phyloP scores from a whole-genome alignment of 2,329 filamentous ascomycete genomes.

The Aspergillus sojae region DNA sequence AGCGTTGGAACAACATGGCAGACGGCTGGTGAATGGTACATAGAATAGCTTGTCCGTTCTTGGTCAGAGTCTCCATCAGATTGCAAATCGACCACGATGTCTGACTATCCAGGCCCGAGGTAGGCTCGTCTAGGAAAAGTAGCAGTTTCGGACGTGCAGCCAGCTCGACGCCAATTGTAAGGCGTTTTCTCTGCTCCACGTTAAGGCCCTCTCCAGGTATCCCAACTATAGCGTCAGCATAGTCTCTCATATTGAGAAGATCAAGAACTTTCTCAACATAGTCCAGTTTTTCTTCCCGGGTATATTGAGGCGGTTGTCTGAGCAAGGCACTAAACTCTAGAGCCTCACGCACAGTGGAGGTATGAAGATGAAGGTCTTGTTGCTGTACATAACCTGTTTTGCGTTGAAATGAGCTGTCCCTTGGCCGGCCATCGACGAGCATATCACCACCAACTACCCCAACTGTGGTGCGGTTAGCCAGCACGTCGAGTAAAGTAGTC shows the following conservation, averaged over 20 bases:
- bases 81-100: constrained; percentile 87
- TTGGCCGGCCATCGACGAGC: constrained; percentile 62
- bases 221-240: constrained; percentile 86
- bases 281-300: constrained; percentile 72
- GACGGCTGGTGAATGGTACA: constrained; percentile 94
- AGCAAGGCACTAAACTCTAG: constrained; percentile 81
- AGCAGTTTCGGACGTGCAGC: constrained; percentile 86
- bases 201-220: constrained; percentile 74
- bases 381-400: constrained; percentile 70
- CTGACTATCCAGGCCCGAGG: constrained; percentile 84
- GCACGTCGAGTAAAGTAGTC: constrained; percentile 60
- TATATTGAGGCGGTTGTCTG: constrained; percentile 73
- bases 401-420: constrained; percentile 57
- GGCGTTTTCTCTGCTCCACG: constrained; percentile 65
- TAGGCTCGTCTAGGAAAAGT: constrained; percentile 88
- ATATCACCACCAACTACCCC: constrained; percentile 67
- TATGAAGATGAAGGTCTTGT: constrained; percentile 76
- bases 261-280: constrained; percentile 78
- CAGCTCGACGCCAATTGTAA: constrained; percentile 92
- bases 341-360: constrained; percentile 82
- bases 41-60: constrained; percentile 82
- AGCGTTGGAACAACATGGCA: constrained; percentile 86
- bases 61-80: constrained; percentile 81
- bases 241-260: constrained; percentile 83
- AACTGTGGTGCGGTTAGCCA: constrained; percentile 59